Base-by-base conservation (phyloP, 2,329 filamentous ascomycete species). In the Gliomastix tumulicola region DNA sequence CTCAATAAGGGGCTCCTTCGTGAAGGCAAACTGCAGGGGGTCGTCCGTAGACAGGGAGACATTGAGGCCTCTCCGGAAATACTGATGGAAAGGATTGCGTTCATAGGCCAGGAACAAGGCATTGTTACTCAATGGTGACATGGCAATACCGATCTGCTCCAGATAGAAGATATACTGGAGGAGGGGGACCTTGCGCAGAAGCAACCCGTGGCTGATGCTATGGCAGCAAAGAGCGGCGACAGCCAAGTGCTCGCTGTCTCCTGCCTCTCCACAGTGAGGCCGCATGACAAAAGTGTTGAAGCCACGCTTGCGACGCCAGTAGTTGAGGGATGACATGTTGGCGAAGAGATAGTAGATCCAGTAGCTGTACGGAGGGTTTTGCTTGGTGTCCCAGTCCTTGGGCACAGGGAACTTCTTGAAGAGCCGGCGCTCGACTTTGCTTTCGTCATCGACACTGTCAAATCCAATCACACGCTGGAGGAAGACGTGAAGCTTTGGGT, bases 121-220 rank as follows among this genome's bases (percentile, higher is more conserved):
- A 50, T 98, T 98, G 67, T 98, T 98, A 60, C 88, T 95, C 32
- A 98, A 72, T 3, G 92, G 92, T n/a, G 90, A 97, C 92, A 98
- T 98, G 42, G 92, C 92, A 44, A 98, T 92, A 40, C 92, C 92
- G 44, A 98, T 96, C 55, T 97, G 90, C 54, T 98, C 89, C 16
- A 98, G 77, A 52, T 98, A 98, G 65, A 95, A 98, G 35, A 97
- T 79, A 60, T 98, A 98, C 60, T 98, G 92, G 38, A 98, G 65
- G 41, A 98, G 65, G 3, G 92, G 92, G 4, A 97, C 89, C 57
- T 98, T 98, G 44, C 92, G 83, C 27, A 98, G 74, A 37, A 95
- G 66, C 37, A 98, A 75, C 16, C 92, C 92, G 55, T 98, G 92
- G 51, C 88, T 95, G 61, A 98, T 98, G 55, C 90, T 96, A 62